These are phyloP conservation scores for Raffaelea deltoideospora DNA, from an alignment of 2,329 filamentous ascomycete species.

Conservation along the genomic window DNA sequence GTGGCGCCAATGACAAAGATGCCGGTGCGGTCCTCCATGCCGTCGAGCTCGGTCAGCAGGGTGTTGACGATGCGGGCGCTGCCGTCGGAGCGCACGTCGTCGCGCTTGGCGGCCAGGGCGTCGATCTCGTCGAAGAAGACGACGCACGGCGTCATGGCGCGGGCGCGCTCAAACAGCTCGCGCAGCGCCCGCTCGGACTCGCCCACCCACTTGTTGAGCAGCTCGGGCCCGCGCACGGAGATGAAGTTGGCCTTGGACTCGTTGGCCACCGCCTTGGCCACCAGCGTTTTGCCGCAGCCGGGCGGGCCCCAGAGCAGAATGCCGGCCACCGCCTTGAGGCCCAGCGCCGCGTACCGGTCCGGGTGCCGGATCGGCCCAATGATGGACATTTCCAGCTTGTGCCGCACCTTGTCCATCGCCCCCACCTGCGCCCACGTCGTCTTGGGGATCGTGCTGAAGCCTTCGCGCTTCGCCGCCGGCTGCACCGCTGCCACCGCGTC, in stretches of 20 bases:
- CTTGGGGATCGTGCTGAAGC: slow-evolving; percentile 85
- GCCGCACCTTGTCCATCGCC: slow-evolving; percentile 56
- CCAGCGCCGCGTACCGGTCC: slow-evolving; percentile 58
- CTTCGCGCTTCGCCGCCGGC: slow-evolving; percentile 76
- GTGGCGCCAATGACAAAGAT: slow-evolving; percentile 94
- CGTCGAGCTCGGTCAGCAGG: slow-evolving; percentile 85
- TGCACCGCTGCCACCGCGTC: slow-evolving; percentile 60
- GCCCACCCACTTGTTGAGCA: slow-evolving; percentile 95
- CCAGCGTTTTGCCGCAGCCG: slow-evolving; percentile 89
- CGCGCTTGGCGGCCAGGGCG: slow-evolving; percentile 73
- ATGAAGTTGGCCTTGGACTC: slow-evolving; percentile 97
- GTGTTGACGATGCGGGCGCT: slow-evolving; percentile 88
- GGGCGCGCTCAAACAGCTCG: slow-evolving; percentile 78
- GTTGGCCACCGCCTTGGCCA: slow-evolving; percentile 92
- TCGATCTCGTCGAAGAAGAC: slow-evolving; percentile 95
- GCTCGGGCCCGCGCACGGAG: slow-evolving; percentile 87
- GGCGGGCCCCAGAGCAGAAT: slow-evolving; percentile 94
- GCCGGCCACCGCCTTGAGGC: slow-evolving; percentile 68
- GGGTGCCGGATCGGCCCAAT: slow-evolving; percentile 80
- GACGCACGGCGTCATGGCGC: slow-evolving; percentile 77
- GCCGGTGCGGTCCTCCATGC: slow-evolving; percentile 61
- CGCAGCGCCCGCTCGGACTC: slow-evolving; percentile 89
- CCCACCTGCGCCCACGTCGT: slow-evolving; percentile 91
- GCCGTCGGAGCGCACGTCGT: slow-evolving; percentile 57
- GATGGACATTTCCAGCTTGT: slow-evolving; percentile 71